Evolutionary conservation across 2,329 filamentous ascomycete species (phyloP), one percentile per base, ranked within the genome.

Genomic region (Boeremia lycopersici): DNA sequence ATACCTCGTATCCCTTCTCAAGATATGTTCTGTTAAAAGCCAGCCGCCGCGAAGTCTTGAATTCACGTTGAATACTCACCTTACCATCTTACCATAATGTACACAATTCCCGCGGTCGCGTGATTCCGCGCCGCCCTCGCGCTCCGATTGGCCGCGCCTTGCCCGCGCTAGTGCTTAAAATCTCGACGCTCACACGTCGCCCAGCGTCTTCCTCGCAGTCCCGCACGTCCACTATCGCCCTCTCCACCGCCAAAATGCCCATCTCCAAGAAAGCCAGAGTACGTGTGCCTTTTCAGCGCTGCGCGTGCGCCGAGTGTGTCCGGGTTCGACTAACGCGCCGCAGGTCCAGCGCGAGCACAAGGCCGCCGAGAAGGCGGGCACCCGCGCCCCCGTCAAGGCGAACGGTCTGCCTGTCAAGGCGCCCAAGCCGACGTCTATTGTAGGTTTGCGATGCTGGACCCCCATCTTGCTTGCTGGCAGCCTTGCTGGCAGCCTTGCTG

Each of bases 341-440:
- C 66, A 83, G 77, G 75, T 82, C 62, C 74, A 78, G 62, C 80
- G 80, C 68, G 82, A 84, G 72, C 82, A 84, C 74, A 81, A 64
- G 67, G 81, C 79, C 60, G 82, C 79, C 36, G 82, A 84, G 4
- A 78, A 78, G 26, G 82, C 80, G 28, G 82, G 82, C 56, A 84
- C 82, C 48, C 78, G 82, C 44, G 75, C 78, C 30, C 76, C 81
- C 0, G 81, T 84, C 56, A 83, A 84, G 72, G 69, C 81, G 15
- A 84, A 84, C 60, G 82, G 82, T 26, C 76, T 82, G 1, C 82
- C 82, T 1, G 80, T 82, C 59, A 84, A 84, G 75, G 54, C 81
- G 0, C 76, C 79, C 0, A 84, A 83, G 76, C 77, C 77, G n/a
- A 82, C 77, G 28, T 78, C 78, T 8, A 79, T 81, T 64, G 78